Percentiles rank a stretch among this genome's conserved stretches.
These are phyloP conservation scores for Pleoardoris graminearum DNA, from an alignment of 2,329 filamentous ascomycete species.

Conservation along the genomic window DNA sequence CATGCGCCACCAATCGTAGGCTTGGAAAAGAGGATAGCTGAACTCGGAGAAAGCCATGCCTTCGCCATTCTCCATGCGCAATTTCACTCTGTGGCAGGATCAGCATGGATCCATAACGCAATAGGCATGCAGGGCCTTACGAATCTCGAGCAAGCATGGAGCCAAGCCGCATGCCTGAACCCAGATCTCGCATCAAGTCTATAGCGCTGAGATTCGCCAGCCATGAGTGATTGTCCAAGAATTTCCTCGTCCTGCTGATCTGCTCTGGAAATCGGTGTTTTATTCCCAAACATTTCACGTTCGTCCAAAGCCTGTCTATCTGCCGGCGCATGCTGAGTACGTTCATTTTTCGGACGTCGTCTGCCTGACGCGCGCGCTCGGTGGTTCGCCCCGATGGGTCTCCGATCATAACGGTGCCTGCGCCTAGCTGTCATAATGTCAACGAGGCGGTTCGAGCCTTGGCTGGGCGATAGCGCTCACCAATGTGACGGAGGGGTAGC, in stretches of 20 bases:
- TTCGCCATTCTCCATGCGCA: conserved; percentile 79
- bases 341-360: conserved; percentile 63
- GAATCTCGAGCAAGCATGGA: conserved; percentile 88
- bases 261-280: conserved; percentile 67
- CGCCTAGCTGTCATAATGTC: conserved; percentile 58
- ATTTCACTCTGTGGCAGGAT: conserved; percentile 65
- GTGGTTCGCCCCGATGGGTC: conserved; percentile 74
- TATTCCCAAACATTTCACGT: conserved; percentile 67
- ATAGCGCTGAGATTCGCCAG: conserved; percentile 71
- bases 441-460: conserved; percentile 20
- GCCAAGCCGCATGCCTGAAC: conserved; percentile 74
- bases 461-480: conserved; percentile 37
- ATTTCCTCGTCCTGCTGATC: conserved; percentile 66
- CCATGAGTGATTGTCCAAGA: conserved; percentile 86
- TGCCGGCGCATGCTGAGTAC: conserved; percentile 70
- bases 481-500: conserved; percentile 68
- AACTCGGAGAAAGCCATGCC: conserved; percentile 97
- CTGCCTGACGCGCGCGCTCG: conserved; percentile 60
- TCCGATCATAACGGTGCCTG: conserved; percentile 76
- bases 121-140: conserved; percentile 55
- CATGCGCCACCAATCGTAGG: conserved; percentile 95
- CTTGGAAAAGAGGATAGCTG: conserved; percentile 88
- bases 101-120: conserved; percentile 12
- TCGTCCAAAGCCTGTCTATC: conserved; percentile 71
- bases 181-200: conserved; percentile 75